Conservation (phyloP, 352 stramenopile species). For the Globisporangium paddicum region DNA sequence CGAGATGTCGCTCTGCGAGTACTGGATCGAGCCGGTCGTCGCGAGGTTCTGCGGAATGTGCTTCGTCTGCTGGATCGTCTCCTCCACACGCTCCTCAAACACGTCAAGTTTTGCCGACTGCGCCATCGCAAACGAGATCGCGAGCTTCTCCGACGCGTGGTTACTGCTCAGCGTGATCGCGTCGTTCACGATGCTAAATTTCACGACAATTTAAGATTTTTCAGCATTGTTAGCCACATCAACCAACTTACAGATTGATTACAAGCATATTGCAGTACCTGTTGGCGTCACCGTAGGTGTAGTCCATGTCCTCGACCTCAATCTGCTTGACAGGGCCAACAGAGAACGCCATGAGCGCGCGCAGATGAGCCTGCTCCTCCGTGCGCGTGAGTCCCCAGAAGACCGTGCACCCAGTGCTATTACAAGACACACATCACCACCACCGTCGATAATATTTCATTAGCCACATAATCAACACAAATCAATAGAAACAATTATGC, state of each 20-base stretch:
- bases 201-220: neutral
- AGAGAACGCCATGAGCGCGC: constrained; percentile 52
- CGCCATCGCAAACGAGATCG: constrained; percentile 90
- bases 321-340: constrained; percentile 73
- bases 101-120: constrained; percentile 93
- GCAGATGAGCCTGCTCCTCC: constrained; percentile 76
- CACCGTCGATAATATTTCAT: neutral
- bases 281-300: constrained; percentile 68
- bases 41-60: constrained; percentile 89
- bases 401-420: constrained; percentile 79
- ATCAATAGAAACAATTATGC: neutral
- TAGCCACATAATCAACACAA: neutral
- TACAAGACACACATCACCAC: constrained; percentile 6
- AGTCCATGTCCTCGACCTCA: constrained; percentile 90
- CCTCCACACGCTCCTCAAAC: constrained; percentile 88
- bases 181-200: constrained; percentile 61
- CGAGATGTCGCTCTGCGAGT: constrained; percentile 89
- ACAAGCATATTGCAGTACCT: constrained; percentile 16
- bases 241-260: too few species aligned
- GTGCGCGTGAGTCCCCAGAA: constrained; percentile 86
- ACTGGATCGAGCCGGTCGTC: constrained; percentile 84
- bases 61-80: constrained; percentile 84
- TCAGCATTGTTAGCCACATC: neutral
- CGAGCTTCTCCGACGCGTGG: constrained; percentile 87
- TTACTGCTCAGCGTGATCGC: constrained; percentile 81